Base-by-base conservation (phyloP, 208 protist species). In the Trypanosoma boissoni region DNA sequence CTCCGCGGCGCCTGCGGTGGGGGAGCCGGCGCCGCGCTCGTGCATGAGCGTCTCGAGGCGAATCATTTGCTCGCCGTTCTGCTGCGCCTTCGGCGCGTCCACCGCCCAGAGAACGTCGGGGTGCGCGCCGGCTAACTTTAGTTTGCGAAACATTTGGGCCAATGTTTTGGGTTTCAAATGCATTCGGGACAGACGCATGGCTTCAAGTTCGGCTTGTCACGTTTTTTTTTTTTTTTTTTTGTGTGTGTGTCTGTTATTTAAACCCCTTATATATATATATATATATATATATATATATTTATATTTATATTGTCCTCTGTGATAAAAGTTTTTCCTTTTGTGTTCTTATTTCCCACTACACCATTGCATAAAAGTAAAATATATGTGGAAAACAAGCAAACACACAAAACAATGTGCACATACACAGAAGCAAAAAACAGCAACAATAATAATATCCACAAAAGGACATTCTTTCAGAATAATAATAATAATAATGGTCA, bases 11-110 rank as follows among this genome's bases (percentile, higher is more conserved):
- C 39, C 54, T 16, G 14, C 3, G 24, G 18, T 52, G n/a, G 37
- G 55, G 36, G 29, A 23, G n/a, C 39, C n/a, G 18, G 55, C 54
- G 39, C 55, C 32, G 0, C 83, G 64, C 50, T 83, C 58, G 49
- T 88, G 83, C 83, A 94, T 78, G 34, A 91, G 63, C 21, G 78
- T 88, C 55, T 94, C 86, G 18, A 94, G 62, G 0, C 80, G 77
- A 31, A 90, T 88, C 86, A 94, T 91, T 43, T 85, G 78, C 53
- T 94, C 80, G 9, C 86, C 81, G 49, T 94, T 94, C 76, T 94
- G 86, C 64, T 91, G 83, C 24, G 86, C 86, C 70, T 91, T 94
- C 44, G 80, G 68, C 21, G 86, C 80, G 65, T 94, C 86, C 42
- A 94, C 78, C 54, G 75, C 71, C 81, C 83, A 91, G 9, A 94